phyloP scores from a whole-genome alignment of 2,329 filamentous ascomycete species.

The Alternaria solani region DNA sequence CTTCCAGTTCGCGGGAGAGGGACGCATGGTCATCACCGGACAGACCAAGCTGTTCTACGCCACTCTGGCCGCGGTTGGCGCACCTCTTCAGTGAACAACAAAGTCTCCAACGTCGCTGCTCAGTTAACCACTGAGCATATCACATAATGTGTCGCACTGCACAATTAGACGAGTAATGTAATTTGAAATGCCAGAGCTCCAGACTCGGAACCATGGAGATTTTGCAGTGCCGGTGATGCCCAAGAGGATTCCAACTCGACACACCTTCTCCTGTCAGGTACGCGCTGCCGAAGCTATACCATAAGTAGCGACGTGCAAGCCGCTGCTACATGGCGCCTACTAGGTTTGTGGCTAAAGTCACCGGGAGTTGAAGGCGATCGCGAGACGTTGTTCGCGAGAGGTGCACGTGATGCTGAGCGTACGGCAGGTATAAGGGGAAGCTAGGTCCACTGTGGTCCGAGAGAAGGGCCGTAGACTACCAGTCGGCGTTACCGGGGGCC shows the following conservation, averaged over 20 bases:
- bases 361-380: not conserved
- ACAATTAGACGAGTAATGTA: slow-evolving; percentile 3
- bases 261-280: not conserved
- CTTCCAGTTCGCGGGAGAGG: slow-evolving; percentile 35
- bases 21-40: slow-evolving; percentile 35
- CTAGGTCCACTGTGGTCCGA: not conserved
- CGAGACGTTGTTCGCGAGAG: not conserved
- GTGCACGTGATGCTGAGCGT: not conserved
- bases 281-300: not conserved
- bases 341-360: not conserved
- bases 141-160: not conserved
- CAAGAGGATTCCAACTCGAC: not conserved
- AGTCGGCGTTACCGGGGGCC: not conserved
- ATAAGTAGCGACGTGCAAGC: not conserved
- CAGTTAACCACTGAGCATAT: not conserved
- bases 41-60: slow-evolving; percentile 37
- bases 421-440: not conserved
- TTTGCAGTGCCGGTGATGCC: not conserved
- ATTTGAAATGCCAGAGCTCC: not conserved
- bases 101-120: not conserved
- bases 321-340: not conserved
- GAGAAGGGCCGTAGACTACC: not conserved
- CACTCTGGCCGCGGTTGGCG: slow-evolving; percentile 29
- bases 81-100: slow-evolving; percentile 6
- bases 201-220: not conserved